Evolutionary conservation across 768 basidiomycete genomes (phyloP), one percentile per base, ranked within the genome.

Genomic region (Gloeopeniophorella convolvens): DNA sequence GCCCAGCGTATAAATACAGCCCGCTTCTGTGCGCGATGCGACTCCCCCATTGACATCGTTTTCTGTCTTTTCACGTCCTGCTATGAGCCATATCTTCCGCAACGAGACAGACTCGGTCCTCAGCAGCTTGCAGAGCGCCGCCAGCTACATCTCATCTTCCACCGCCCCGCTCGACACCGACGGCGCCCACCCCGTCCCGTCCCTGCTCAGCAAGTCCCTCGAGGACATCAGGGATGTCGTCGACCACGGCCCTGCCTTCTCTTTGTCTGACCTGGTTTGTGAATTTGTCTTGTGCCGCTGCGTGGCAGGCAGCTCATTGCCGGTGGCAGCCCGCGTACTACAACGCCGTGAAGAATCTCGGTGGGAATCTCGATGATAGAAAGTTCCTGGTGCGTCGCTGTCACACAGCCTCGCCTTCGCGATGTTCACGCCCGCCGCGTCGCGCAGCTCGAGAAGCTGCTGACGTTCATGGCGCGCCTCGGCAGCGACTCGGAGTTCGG

Each of bases 381-480:
- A 46, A 43, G 40, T 49, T 45, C 16, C 39, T 58, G 4, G 57
- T 58, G 43, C 21, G 54, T 18, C 9, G 15, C 9, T 15, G 20
- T 10, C 20, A 13, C n/a, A n/a, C 42, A n/a, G n/a, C n/a, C 4
- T n/a, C 30, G 4, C 15, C 9, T 34, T 34, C 44, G n/a, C n/a
- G n/a, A n/a, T n/a, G n/a, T n/a, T n/a, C n/a, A n/a, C n/a, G n/a
- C n/a, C n/a, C n/a, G n/a, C n/a, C n/a, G n/a, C 23, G 21, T 33
- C 34, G 13, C 27, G 34, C 26, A 58, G 57, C 57, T 58, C 13
- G 57, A 58, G 44, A 51, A 49, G 20, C 30, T 58, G 23, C 21
- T 58, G 31, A 56, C 57, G 3, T 31, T 56, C 28, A 56, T 58
- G 57, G 31, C 57, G 12, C 45, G 50, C 28, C 42, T 56, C 20